Percentiles rank a stretch among this genome's conserved stretches.
phyloP scores from a whole-genome alignment of 169 alveolate species.

The Theileria annulata region DNA sequence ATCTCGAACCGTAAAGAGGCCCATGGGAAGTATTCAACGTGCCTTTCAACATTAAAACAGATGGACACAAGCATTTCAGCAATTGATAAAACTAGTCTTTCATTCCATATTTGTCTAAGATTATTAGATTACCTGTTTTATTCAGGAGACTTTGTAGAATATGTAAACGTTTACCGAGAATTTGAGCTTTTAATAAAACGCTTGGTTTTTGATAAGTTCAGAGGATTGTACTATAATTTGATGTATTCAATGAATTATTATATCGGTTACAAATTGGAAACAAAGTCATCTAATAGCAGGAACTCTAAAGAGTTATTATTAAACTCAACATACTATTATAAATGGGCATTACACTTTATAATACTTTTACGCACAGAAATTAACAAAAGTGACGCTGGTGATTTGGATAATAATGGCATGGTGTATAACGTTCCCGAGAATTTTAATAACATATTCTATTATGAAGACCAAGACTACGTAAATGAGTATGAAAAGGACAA shows the following conservation, averaged over 20 bases:
- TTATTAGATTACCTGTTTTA: constrained; percentile 32
- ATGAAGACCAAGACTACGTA: constrained; percentile 51
- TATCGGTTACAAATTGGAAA: constrained; percentile 51
- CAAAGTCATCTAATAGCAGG: constrained; percentile 22
- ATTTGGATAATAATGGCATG: background rate
- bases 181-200: constrained; percentile 11
- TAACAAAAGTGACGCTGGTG: background rate
- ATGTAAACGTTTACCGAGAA: constrained; percentile 38
- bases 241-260: constrained; percentile 28
- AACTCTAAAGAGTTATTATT: constrained; percentile 17
- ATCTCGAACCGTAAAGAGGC: constrained; percentile 52
- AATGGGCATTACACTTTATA: constrained; percentile 45
- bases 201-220: background rate
- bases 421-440: background rate
- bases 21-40: constrained; percentile 6
- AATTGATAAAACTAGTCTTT: constrained; percentile 37
- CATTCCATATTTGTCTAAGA: constrained; percentile 40
- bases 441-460: constrained; percentile 20
- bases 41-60: constrained; percentile 38
- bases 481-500: background rate
- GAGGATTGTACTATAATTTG: constrained; percentile 45
- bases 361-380: constrained; percentile 18
- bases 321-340: constrained; percentile 46
- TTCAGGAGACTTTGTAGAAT: constrained; percentile 14
- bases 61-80: constrained; percentile 5